Percentiles rank a stretch among this genome's conserved stretches.
Conservation (phyloP, 2,329 filamentous ascomycete genomes). For the Ciborinia camelliae region DNA sequence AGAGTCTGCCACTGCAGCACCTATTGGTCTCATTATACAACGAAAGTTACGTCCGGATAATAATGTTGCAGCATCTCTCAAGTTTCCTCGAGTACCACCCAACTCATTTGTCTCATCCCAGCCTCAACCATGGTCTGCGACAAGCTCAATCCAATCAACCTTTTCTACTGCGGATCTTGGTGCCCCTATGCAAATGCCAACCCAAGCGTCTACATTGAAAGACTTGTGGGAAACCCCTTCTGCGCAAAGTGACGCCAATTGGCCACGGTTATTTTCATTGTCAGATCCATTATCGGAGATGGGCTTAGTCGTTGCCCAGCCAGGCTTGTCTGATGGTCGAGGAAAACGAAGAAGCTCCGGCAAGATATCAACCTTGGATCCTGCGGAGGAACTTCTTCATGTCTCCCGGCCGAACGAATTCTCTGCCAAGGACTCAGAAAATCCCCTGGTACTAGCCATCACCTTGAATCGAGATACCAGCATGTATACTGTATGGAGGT, state of each 20-base stretch:
- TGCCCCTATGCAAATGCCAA: conserved; percentile 53
- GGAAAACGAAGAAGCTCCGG: conserved; percentile 42
- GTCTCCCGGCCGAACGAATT: conserved; percentile 65
- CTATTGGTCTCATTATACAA: conserved; percentile 81
- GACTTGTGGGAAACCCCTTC: conserved; percentile 55
- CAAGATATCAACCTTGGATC: conserved; percentile 60
- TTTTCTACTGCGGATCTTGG: conserved; percentile 58
- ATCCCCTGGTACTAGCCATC: conserved; percentile 68
- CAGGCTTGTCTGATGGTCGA: conserved; percentile 42
- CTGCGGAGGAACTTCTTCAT: conserved; percentile 79
- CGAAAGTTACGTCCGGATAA: conserved; percentile 61
- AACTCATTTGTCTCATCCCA: conserved; percentile 81
- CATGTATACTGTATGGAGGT: conserved; percentile 80
- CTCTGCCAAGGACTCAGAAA: conserved; percentile 38
- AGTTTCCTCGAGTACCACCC: conserved; percentile 62
- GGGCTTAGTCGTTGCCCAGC: conserved; percentile 69
- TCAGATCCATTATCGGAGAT: conserved; percentile 84
- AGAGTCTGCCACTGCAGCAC: conserved; percentile 78
- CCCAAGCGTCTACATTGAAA: conserved; percentile 52
- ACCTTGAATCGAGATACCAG: conserved; percentile 76
- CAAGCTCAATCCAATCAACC: conserved; percentile 48
- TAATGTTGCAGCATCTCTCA: conserved; percentile 51
- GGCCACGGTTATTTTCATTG: conserved; percentile 76
- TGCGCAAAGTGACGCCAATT: conserved; percentile 54
- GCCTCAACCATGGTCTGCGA: conserved; percentile 49